Evolutionary conservation across 306 rosid genomes (phyloP).

Genomic region (Cicer arietinum): DNA sequence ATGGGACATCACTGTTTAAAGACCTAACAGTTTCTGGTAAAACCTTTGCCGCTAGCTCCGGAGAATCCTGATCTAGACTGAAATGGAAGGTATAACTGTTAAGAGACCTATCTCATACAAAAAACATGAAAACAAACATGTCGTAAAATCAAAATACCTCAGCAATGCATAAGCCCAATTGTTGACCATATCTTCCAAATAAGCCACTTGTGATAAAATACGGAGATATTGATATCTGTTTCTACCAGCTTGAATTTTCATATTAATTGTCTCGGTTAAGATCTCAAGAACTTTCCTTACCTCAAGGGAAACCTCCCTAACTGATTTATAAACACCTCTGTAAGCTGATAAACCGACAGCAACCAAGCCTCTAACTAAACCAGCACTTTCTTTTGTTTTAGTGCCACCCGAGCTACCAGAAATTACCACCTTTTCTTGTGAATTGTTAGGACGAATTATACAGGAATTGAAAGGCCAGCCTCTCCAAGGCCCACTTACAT

Average conservation of each 20-base stretch:
- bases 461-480: constrained; percentile 99
- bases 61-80: constrained; percentile 80
- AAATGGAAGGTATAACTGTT: constrained; percentile 53
- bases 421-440: constrained; percentile 56
- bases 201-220: constrained; percentile 91
- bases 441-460: constrained; percentile 66
- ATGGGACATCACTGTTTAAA: constrained; percentile 35
- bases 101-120: constrained; percentile 39
- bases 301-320: constrained; percentile 76
- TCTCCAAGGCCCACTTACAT: constrained; percentile 93
- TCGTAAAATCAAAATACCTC: constrained; percentile 60
- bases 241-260: constrained; percentile 76
- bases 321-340: constrained; percentile 81
- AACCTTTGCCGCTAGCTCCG: constrained; percentile 45
- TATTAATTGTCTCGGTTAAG: constrained; percentile 66
- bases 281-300: constrained; percentile 83
- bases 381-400: constrained; percentile 68
- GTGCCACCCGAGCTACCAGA: constrained; percentile 54
- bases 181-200: constrained; percentile 88
- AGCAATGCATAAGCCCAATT: constrained; percentile 84
- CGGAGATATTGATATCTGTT: constrained; percentile 81
- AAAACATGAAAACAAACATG: constrained; percentile 1
- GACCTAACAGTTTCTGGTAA: constrained; percentile 31
- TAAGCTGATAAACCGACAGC: constrained; percentile 94
- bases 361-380: constrained; percentile 78